phyloP scores from a whole-genome alignment of 768 basidiomycete species.

The Suillus lakei region DNA sequence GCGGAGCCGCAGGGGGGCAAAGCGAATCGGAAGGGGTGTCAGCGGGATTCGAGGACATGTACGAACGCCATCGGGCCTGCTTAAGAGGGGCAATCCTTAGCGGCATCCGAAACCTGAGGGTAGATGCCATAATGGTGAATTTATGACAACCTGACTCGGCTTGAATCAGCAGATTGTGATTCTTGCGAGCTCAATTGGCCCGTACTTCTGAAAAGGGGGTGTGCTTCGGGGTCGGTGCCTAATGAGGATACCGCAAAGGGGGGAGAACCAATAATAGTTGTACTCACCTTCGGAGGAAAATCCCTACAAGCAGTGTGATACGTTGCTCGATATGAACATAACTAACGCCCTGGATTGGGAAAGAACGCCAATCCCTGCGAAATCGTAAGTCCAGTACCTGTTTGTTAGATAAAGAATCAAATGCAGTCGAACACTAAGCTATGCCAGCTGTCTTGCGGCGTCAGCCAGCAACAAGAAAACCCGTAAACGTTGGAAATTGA shows the following conservation, averaged over 20 bases:
- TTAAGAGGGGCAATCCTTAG: constrained; percentile 46
- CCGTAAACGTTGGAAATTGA: constrained; percentile 16
- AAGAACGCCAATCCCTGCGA: constrained; percentile 13
- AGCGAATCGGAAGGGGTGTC: constrained; percentile 36
- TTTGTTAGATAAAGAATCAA: constrained; percentile 7
- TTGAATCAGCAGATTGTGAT: constrained; percentile 35
- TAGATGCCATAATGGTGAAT: constrained; percentile 41
- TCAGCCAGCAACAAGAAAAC: constrained; percentile 11
- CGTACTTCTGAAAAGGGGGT: constrained; percentile 23
- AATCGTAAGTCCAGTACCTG: constrained; percentile 12
- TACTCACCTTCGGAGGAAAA: constrained; percentile 12
- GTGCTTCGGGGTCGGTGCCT: constrained; percentile 19
- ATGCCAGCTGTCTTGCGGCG: constrained; percentile 22
- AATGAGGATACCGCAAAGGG: constrained; percentile 24
- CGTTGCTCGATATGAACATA: constrained; percentile 10
- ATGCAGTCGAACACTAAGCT: background rate
- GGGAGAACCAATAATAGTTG: constrained; percentile 22
- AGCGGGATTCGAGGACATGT: constrained; percentile 26
- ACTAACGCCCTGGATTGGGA: background rate
- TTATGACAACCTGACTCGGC: constrained; percentile 48
- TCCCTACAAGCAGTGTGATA: constrained; percentile 9
- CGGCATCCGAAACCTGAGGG: constrained; percentile 36
- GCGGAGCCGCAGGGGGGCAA: constrained; percentile 37
- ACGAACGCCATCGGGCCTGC: constrained; percentile 32
- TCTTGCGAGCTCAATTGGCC: constrained; percentile 19